Percentiles rank a stretch among this genome's conserved stretches.
These are phyloP conservation scores for Linnemannia hyalina DNA, from an alignment of 192 early-diverging fungal species.

Conservation along the genomic window DNA sequence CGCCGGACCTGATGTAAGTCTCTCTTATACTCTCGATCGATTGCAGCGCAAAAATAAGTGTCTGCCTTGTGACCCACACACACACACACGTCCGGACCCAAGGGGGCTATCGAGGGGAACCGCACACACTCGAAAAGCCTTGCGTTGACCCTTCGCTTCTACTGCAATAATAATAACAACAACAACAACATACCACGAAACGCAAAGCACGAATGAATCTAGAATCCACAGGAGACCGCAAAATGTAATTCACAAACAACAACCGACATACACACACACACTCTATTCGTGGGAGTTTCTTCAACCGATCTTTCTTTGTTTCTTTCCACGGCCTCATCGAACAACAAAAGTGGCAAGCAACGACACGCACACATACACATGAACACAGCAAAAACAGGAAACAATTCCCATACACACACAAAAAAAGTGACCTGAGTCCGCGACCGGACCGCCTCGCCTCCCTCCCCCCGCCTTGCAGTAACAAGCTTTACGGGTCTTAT, in stretches of 20 bases:
- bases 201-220: not conserved
- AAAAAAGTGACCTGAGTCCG: constrained; percentile 1
- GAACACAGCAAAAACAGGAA: not conserved
- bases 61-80: not conserved
- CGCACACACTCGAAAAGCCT: not conserved
- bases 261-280: not conserved
- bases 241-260: not conserved
- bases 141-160: not conserved
- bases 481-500: not conserved
- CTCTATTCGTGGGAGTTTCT: not conserved
- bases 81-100: not conserved
- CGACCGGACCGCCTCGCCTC: not conserved
- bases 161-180: not conserved
- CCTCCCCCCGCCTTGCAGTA: not conserved
- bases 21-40: not conserved
- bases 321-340: not conserved
- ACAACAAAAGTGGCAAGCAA: not conserved
- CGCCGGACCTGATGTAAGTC: constrained; percentile 82
- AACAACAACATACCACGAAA: not conserved
- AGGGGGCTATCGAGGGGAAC: not conserved
- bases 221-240: not conserved
- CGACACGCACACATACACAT: not conserved
- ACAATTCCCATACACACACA: not conserved
- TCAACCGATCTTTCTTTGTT: not conserved
- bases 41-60: not conserved